Evolutionary conservation across 192 early-diverging fungal species (phyloP).

Genomic region (Linderina pennispora): DNA sequence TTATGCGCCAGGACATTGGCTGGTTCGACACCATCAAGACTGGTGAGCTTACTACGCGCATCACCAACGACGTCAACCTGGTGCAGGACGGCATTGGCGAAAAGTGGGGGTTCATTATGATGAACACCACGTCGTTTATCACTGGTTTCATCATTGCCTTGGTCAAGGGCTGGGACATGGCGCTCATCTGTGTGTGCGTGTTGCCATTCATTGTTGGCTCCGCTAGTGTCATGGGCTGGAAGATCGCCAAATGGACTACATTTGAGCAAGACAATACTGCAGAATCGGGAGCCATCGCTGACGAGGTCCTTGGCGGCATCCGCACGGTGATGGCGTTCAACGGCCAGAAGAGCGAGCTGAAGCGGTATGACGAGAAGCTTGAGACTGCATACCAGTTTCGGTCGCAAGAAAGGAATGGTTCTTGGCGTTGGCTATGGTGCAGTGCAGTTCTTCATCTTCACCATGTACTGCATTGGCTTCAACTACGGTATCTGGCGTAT

Average conservation of each 20-base stretch:
- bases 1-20: constrained; percentile 84
- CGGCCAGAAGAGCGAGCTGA: constrained; percentile 64
- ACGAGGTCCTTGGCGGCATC: constrained; percentile 75
- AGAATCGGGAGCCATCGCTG: constrained; percentile 75
- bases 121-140: constrained; percentile 61
- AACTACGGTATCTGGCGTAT: constrained; percentile 68
- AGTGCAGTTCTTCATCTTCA: constrained; percentile 70
- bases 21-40: constrained; percentile 78
- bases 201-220: constrained; percentile 62
- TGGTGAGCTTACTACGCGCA: constrained; percentile 78
- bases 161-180: constrained; percentile 70
- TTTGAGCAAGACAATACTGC: constrained; percentile 66
- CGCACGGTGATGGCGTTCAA: constrained; percentile 81
- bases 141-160: constrained; percentile 77
- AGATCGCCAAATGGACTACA: constrained; percentile 31
- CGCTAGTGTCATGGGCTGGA: constrained; percentile 50
- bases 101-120: constrained; percentile 69
- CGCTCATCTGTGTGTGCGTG: constrained; percentile 70
- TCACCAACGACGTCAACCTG: constrained; percentile 77
- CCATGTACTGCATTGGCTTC: constrained; percentile 68
- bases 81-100: constrained; percentile 85
- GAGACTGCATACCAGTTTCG: constrained; percentile 55
- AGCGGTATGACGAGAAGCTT: constrained; percentile 58
- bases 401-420: constrained; percentile 54
- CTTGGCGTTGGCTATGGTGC: constrained; percentile 61